A percentile compares a stretch with the other conserved stretches of the same genome.
Evolutionary conservation across 2,329 filamentous ascomycete genomes (phyloP).

Genomic region (Neonectria ditissima): DNA sequence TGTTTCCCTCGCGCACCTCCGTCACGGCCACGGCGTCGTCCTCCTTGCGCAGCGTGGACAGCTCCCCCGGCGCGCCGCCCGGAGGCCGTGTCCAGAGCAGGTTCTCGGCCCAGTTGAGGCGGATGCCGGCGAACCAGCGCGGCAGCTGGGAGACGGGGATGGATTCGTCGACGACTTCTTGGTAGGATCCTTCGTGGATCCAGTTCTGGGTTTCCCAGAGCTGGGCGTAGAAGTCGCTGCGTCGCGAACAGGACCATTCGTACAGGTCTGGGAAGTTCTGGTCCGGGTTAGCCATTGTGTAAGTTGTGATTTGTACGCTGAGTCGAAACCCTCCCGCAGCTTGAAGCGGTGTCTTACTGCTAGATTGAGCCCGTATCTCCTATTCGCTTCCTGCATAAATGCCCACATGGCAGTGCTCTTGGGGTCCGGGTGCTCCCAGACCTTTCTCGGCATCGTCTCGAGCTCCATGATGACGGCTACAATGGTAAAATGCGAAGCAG

Average conservation of each 20-base stretch:
- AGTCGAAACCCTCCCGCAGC: not conserved
- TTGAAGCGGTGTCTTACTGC: slow-evolving; percentile 57
- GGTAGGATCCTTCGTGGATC: slow-evolving; percentile 72
- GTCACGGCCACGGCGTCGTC: slow-evolving; percentile 78
- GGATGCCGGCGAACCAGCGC: slow-evolving; percentile 80
- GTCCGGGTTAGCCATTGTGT: slow-evolving; percentile 47
- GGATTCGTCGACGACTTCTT: slow-evolving; percentile 74
- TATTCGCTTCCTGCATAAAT: slow-evolving; percentile 75
- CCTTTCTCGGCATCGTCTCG: slow-evolving; percentile 64
- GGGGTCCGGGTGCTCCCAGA: slow-evolving; percentile 76
- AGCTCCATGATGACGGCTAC: slow-evolving; percentile 45
- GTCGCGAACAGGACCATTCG: slow-evolving; percentile 72
- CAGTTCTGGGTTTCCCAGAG: slow-evolving; percentile 70
- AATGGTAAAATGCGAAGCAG: not conserved
- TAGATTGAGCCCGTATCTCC: slow-evolving; percentile 65
- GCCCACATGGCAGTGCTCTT: slow-evolving; percentile 72
- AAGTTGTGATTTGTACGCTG: not conserved
- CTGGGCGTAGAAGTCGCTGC: slow-evolving; percentile 73
- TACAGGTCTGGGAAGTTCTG: slow-evolving; percentile 78
- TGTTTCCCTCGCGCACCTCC: slow-evolving; percentile 76
- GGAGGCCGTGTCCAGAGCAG: slow-evolving; percentile 70
- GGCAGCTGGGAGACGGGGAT: slow-evolving; percentile 78
- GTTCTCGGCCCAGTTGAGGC: slow-evolving; percentile 85
- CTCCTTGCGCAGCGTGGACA: slow-evolving; percentile 72
- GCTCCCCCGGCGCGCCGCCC: slow-evolving; percentile 55